Base-by-base conservation (phyloP, 805 yeast species). In the Ogataea methylovora region DNA sequence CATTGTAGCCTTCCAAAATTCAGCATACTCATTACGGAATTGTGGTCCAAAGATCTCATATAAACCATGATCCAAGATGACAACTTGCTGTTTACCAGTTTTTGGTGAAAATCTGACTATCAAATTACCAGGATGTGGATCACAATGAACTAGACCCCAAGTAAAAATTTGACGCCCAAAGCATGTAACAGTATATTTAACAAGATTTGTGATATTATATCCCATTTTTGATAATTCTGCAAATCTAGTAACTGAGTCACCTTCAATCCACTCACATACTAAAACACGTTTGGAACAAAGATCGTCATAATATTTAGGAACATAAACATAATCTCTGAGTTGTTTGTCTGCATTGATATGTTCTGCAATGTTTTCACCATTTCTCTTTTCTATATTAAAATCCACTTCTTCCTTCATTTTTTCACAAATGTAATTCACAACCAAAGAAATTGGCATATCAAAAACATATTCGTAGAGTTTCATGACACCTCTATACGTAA, bases 51-150 rank as follows among this genome's bases (percentile, higher is more conserved):
- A 67, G 15, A 63, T 56, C 15, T 81, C 72, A 46, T 80, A 83
- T 18, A 84, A 59, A 0, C 94, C 94, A 51, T 82, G 90, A 51
- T 83, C 94, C 29, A 83, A 55, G 32, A 83, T 60, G 20, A 84
- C 86, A 24, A 81, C 57, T 47, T 81, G 75, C 45, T 72, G 81
- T 24, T 52, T 50, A 8, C 34, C 38, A 5, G 43, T 41, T 11
- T 58, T 36, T 5, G 30, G 30, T 15, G 51, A 51, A 20, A 51
- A 46, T 25, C 87, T 58, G 4, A 77, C 73, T 36, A 84, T 50
- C 43, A 84, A 55, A 51, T 83, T 84, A 5, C 94, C 94, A 2
- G 92, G 92, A 46, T 83, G 94, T 10, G 90, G 84, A 49, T 80
- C 88, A 34, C 84, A 72, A 50, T 80, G 87, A 13, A 80, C 75